A percentile compares a stretch with the other conserved stretches of the same genome.
Conservation (phyloP, 1,284 basidiomycete genomes). For the Trametes polyzona region DNA sequence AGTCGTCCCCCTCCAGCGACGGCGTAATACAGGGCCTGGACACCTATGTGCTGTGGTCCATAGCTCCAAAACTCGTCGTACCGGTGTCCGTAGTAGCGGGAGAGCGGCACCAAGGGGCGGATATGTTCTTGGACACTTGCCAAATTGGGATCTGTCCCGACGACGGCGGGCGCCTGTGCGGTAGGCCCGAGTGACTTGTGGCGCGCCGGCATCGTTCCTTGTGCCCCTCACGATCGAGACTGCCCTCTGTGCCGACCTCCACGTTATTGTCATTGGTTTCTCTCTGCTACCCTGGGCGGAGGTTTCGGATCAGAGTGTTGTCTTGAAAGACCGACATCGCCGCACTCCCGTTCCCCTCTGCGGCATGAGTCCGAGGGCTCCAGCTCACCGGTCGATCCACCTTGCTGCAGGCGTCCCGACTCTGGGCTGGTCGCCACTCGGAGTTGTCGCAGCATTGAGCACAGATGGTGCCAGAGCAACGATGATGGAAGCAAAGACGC, state of each 20-base stretch:
- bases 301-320: too few species aligned
- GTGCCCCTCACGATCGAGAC: background rate
- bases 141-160: constrained; percentile 1
- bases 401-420: too few species aligned
- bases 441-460: too few species aligned
- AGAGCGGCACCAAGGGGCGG: background rate
- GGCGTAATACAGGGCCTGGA: background rate
- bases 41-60: background rate
- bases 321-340: too few species aligned
- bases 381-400: too few species aligned
- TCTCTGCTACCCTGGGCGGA: too few species aligned
- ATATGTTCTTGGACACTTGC: constrained; percentile 10
- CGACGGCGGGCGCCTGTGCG: background rate
- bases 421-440: too few species aligned
- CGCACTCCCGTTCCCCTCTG: too few species aligned
- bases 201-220: background rate
- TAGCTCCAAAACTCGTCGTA: background rate
- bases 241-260: background rate
- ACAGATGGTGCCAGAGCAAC: too few species aligned
- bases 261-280: too few species aligned
- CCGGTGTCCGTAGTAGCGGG: background rate
- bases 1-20: background rate
- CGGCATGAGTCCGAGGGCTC: too few species aligned
- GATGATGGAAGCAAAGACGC: too few species aligned
- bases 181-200: background rate